These are phyloP conservation scores for Neofusicoccum umdonicola DNA, from an alignment of 2,329 filamentous ascomycete genomes.

Conservation along the genomic window DNA sequence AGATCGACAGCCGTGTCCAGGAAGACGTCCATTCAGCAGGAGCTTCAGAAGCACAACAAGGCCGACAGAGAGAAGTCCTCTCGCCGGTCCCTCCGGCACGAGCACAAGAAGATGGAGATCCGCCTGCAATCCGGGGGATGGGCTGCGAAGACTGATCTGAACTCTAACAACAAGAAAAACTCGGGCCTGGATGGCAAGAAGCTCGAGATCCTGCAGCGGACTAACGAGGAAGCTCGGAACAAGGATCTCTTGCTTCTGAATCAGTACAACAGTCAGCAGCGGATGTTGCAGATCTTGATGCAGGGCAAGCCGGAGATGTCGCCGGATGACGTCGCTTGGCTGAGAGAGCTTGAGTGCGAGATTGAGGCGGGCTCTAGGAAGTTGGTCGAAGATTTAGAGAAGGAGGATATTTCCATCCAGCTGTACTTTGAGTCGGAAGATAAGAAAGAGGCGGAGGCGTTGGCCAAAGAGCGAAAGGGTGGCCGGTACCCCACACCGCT, in stretches of 20 bases:
- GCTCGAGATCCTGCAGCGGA: conserved; percentile 14
- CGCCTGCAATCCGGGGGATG: conserved; percentile 1
- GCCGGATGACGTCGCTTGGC: background rate
- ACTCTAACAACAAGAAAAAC: conserved; percentile 16
- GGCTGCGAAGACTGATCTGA: background rate
- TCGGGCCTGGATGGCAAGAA: conserved; percentile 15
- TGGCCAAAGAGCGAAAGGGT: background rate
- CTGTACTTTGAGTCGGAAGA: background rate
- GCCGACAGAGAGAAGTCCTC: conserved; percentile 10
- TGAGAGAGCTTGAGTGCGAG: background rate
- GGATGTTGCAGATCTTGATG: background rate
- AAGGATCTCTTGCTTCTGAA: background rate
- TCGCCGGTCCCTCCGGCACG: background rate
- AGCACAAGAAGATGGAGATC: conserved; percentile 16
- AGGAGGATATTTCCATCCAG: conserved; percentile 28
- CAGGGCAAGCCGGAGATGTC: background rate
- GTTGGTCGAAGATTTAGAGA: background rate
- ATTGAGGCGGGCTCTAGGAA: background rate
- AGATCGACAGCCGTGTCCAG: background rate
- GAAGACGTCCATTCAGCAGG: background rate
- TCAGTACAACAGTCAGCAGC: background rate
- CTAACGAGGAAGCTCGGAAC: conserved; percentile 4
- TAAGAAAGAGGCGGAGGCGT: background rate
- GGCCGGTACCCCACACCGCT: conserved; percentile 8
- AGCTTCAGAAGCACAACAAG: conserved; percentile 5